Conservation (phyloP, 225 moss, liverwort and hornwort genomes). For the Takakia lepidozioides region DNA sequence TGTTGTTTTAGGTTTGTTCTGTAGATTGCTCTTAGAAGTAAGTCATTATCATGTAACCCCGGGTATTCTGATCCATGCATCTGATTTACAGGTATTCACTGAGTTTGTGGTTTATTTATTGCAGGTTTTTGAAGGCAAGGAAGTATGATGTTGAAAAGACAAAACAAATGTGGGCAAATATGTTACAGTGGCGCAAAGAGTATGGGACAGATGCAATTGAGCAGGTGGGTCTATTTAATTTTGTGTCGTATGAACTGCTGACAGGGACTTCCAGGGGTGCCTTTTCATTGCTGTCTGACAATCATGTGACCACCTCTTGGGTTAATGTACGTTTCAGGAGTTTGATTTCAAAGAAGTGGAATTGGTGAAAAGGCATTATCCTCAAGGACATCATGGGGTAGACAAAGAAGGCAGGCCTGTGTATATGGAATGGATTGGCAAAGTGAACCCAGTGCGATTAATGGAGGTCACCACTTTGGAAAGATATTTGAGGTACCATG, state of each 20-base stretch:
- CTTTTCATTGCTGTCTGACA: no score
- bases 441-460: conserved; percentile 37
- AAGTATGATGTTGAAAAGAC: conserved; percentile 8
- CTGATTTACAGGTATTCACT: no score
- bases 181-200: conserved; percentile 7
- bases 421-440: conserved; percentile 63
- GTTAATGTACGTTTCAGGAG: conserved; percentile 23
- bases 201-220: conserved; percentile 3
- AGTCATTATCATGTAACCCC: no score
- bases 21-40: no score
- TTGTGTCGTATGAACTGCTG: no score
- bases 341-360: conserved; percentile 47
- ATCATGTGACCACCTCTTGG: no score
- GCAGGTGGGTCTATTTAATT: no score
- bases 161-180: conserved; percentile 7
- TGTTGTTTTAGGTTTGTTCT: no score
- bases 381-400: conserved; percentile 70
- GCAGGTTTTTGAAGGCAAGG: conserved; percentile 6
- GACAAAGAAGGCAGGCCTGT: conserved; percentile 63
- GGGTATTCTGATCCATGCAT: no score
- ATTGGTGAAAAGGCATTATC: conserved; percentile 43
- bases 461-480: conserved; percentile 58
- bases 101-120: neutral
- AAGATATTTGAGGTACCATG: conserved; percentile 59
- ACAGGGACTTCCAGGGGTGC: no score